Base-by-base conservation (phyloP, 1,284 basidiomycete genomes). In the Meripilus lineatus region DNA sequence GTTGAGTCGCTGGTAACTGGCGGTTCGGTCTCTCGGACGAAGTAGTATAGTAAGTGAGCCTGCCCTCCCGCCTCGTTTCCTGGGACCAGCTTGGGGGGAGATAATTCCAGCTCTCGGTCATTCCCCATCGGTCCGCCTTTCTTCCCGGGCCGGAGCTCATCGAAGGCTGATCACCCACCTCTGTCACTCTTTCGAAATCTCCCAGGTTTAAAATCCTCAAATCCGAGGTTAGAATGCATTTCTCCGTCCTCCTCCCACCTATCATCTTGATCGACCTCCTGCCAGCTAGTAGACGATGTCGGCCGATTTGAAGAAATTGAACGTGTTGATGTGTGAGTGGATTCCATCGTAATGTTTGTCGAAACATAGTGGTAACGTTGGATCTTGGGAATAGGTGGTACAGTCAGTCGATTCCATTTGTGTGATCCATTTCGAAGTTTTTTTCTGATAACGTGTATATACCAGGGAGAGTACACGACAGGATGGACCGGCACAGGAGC, bases 401-500 rank as follows among this genome's bases (percentile, higher is more conserved):
- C 84, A 49, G 80, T 80, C 59, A 56, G 73, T 63, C 18, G 32
- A 28, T 23, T 34, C 32, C 36, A 21, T 22, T n/a, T 24, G 23
- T 18, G 21, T 17, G 26, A n/a, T n/a, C n/a, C n/a, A n/a, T n/a
- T n/a, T 42, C 50, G 51, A 50, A 32, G 54, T 52, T 36, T 51
- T 47, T 38, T 51, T 53, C 45, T 48, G 47, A 46, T 38, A 23
- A 41, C 24, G 38, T 18, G 21, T 15, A 8, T 33, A 28, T 49
- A 46, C 14, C 41, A 85, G 83, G 88, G 88, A 38, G 87, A 93
- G 70, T 94, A 95, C 66, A 95, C 93, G 46, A 95, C 93, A 42
- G 93, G 93, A 61, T 94, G 89, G 84, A 92, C 90, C 4, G 84
- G 81, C 14, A 79, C 83, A 26, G 89, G 91, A n/a, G 86, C 88